phyloP scores from a whole-genome alignment of 176 grass and related monocot genomes.

The Microstegium vimineum region DNA sequence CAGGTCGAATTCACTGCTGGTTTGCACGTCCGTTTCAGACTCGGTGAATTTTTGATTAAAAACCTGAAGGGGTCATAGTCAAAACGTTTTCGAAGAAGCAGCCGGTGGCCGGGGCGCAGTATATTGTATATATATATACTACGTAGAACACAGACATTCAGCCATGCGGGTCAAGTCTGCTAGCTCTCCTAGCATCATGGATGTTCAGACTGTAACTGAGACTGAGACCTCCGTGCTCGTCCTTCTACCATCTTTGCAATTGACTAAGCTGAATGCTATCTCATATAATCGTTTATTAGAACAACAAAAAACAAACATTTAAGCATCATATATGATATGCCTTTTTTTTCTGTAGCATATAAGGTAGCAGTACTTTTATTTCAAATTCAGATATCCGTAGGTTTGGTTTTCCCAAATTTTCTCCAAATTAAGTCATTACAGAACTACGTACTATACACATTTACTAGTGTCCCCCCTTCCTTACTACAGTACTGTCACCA shows the following conservation, averaged over 20 bases:
- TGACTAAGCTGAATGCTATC: neutral
- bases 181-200: neutral
- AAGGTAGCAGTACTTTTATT: too few species aligned
- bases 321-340: too few species aligned
- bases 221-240: neutral
- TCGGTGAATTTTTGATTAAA: neutral
- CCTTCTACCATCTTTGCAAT: neutral
- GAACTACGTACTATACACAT: too few species aligned
- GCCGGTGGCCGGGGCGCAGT: neutral
- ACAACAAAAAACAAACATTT: too few species aligned
- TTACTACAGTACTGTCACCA: too few species aligned
- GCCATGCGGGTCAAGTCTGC: neutral
- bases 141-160: neutral
- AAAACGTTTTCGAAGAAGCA: neutral
- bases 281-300: too few species aligned
- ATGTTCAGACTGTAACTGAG: conserved; percentile 1
- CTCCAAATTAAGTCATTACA: too few species aligned
- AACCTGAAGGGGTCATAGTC: neutral
- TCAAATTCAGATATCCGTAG: too few species aligned
- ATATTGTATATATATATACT: too few species aligned
- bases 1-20: neutral
- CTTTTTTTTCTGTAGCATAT: too few species aligned
- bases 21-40: neutral
- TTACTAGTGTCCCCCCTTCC: too few species aligned
- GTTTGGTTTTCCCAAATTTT: too few species aligned